Evolutionary conservation across 2,329 filamentous ascomycete species (phyloP).

Genomic region (Hymenoscyphus occultus): DNA sequence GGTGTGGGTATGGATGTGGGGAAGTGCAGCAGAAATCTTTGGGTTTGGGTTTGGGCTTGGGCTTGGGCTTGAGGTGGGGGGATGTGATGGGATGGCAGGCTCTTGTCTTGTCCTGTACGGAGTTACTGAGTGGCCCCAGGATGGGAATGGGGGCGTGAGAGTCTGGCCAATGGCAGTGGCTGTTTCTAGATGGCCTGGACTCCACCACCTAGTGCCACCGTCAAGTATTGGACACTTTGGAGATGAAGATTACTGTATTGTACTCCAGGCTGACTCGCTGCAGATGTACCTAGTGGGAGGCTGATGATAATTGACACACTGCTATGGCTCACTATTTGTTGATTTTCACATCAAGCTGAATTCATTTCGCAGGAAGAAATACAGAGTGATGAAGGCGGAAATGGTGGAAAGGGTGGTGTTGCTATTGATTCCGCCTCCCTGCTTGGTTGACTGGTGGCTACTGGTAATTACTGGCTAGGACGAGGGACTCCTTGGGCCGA

Average conservation of each 20-base stretch:
- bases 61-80: too few species aligned
- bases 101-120: too few species aligned
- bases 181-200: too few species aligned
- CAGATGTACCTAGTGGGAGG: background rate
- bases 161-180: too few species aligned
- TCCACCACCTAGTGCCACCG: too few species aligned
- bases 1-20: background rate
- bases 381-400: background rate
- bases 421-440: background rate
- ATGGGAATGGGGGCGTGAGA: too few species aligned
- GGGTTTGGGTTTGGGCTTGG: too few species aligned
- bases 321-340: background rate
- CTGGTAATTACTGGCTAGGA: too few species aligned
- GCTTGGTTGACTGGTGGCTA: background rate
- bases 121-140: too few species aligned
- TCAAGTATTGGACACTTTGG: too few species aligned
- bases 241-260: background rate
- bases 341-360: background rate
- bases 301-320: background rate
- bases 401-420: background rate
- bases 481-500: too few species aligned
- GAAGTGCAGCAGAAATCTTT: background rate
- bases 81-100: too few species aligned
- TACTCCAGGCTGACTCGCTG: background rate
- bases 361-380: background rate